Evolutionary conservation across 2,329 filamentous ascomycete genomes (phyloP).

Genomic region (Microascus cirrosus): DNA sequence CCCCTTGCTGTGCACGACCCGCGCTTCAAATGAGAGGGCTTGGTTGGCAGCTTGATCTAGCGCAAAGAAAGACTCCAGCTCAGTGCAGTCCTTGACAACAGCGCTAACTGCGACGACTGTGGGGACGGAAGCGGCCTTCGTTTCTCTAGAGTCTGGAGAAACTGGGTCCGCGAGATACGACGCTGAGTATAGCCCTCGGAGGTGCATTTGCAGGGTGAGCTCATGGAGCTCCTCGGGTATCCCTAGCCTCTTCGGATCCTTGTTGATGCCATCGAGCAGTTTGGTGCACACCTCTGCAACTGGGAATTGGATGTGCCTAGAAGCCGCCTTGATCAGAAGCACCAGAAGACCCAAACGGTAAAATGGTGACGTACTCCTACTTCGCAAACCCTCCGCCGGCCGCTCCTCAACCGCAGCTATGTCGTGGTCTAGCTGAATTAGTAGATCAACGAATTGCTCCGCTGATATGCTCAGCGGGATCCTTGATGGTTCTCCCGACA

Average conservation of each 20-base stretch:
- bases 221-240: slow-evolving; percentile 2
- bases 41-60: background rate
- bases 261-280: background rate
- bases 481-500: slow-evolving; percentile 14
- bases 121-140: background rate
- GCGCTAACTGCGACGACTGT: background rate
- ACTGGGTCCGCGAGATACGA: background rate
- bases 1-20: background rate
- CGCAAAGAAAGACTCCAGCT: background rate
- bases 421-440: slow-evolving; percentile 28
- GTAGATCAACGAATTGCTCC: slow-evolving; percentile 21
- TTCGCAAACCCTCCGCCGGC: slow-evolving; percentile 10
- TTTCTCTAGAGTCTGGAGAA: background rate
- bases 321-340: slow-evolving; percentile 11
- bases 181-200: background rate
- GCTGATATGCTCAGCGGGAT: slow-evolving; percentile 20
- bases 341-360: slow-evolving; percentile 24
- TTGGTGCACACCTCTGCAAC: background rate
- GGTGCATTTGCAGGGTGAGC: background rate
- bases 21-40: background rate
- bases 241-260: background rate
- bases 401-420: slow-evolving; percentile 30
- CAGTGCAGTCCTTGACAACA: background rate
- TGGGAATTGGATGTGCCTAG: background rate
- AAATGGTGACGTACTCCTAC: slow-evolving; percentile 19